phyloP scores from a whole-genome alignment of 805 yeast species.

The Candida multigemmis region DNA sequence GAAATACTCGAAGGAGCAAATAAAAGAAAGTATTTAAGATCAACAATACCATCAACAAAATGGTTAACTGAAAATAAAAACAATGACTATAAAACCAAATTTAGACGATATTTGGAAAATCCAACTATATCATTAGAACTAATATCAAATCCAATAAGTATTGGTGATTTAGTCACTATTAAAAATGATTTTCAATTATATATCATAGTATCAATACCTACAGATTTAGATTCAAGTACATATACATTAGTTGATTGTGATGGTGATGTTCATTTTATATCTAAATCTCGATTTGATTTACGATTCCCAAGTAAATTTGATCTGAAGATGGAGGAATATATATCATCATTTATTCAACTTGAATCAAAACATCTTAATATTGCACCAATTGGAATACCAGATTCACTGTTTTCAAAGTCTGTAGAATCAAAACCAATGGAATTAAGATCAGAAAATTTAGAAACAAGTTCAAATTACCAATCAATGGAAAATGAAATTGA shows the following conservation, averaged over 20 bases:
- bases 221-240: slow-evolving; percentile 37
- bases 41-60: neutral
- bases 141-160: slow-evolving; percentile 15
- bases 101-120: slow-evolving; percentile 4
- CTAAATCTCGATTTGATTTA: slow-evolving; percentile 35
- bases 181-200: slow-evolving; percentile 38
- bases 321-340: too few relatives aligned
- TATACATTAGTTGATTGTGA: slow-evolving; percentile 48
- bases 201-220: slow-evolving; percentile 48
- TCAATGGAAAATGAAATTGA: slow-evolving; percentile 8
- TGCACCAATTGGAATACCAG: slow-evolving; percentile 31
- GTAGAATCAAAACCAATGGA: slow-evolving; percentile 10
- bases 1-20: neutral
- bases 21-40: neutral
- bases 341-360: too few relatives aligned
- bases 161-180: slow-evolving; percentile 61
- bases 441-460: slow-evolving; percentile 2
- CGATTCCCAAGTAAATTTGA: too few relatives aligned
- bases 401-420: slow-evolving; percentile 17
- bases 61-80: neutral
- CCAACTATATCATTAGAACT: slow-evolving; percentile 9
- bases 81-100: neutral
- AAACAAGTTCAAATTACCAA: slow-evolving; percentile 1
- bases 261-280: slow-evolving; percentile 47
- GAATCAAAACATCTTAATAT: slow-evolving; percentile 22